These are phyloP conservation scores for Rhodotorula babjevae DNA, from an alignment of 768 basidiomycete species.

Conservation along the genomic window DNA sequence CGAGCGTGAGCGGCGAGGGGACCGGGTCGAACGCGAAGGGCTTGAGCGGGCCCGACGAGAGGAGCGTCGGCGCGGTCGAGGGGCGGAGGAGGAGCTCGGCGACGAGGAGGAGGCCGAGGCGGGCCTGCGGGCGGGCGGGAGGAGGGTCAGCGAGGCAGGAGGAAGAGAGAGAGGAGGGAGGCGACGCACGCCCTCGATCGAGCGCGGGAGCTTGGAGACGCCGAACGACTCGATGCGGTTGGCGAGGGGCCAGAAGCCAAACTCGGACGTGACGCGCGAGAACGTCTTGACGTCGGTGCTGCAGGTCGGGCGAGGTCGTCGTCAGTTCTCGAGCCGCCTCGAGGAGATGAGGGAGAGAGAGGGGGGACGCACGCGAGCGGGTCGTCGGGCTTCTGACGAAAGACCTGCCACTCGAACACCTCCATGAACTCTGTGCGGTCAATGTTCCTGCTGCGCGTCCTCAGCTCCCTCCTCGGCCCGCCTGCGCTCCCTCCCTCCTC, in stretches of 20 bases:
- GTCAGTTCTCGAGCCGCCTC: not conserved
- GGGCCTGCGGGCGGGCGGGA: constrained; percentile 8
- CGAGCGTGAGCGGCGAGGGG: constrained; percentile 22
- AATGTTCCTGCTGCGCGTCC: constrained; percentile 78
- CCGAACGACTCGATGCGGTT: constrained; percentile 33
- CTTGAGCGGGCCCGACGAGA: constrained; percentile 29
- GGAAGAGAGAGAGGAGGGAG: not conserved
- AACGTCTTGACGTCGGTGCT: constrained; percentile 26
- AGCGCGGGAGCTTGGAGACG: constrained; percentile 6
- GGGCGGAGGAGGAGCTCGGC: constrained; percentile 30
- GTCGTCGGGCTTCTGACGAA: constrained; percentile 4
- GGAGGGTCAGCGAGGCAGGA: not conserved
- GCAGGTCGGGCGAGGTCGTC: not conserved
- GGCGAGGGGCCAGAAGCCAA: constrained; percentile 36
- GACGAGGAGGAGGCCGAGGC: constrained; percentile 31
- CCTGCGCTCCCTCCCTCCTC: not conserved
- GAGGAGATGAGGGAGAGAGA: not conserved
- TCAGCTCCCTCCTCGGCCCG: constrained; percentile 51
- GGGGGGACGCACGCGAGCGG: constrained; percentile 6
- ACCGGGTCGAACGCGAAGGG: constrained; percentile 36
- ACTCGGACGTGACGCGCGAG: constrained; percentile 34
- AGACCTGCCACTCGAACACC: constrained; percentile 60
- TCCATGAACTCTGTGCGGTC: constrained; percentile 93
- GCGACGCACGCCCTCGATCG: constrained; percentile 26
- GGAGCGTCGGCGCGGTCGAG: constrained; percentile 4